Percentiles rank a stretch among this genome's conserved stretches.
Evolutionary conservation across 2,329 filamentous ascomycete species (phyloP).

Genomic region (Sordariomycetes sp.): DNA sequence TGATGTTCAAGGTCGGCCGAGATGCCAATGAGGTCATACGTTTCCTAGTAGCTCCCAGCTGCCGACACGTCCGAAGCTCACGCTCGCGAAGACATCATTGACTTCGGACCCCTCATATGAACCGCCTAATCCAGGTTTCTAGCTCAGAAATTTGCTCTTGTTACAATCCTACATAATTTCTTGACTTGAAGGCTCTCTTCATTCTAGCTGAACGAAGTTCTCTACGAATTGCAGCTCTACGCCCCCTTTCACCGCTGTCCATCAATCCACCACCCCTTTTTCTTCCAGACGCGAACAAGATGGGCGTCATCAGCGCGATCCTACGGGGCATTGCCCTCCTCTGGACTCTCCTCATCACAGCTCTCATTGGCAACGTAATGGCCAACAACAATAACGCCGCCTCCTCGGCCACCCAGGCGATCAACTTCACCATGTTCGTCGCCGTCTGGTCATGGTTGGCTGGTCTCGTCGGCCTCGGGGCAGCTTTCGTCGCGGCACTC

Average conservation of each 20-base stretch:
- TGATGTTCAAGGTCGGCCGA: no score
- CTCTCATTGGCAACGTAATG: conserved; percentile 50
- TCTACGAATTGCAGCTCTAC: no score
- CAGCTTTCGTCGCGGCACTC: conserved; percentile 42
- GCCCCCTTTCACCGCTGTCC: background rate
- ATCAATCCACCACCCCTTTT: conserved; percentile 5
- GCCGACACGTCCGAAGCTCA: background rate
- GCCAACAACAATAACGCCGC: conserved; percentile 35
- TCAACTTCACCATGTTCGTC: conserved; percentile 64
- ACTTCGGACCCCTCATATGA: background rate
- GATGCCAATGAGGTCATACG: background rate
- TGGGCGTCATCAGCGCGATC: conserved; percentile 30
- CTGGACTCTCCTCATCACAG: conserved; percentile 42
- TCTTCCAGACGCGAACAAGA: conserved; percentile 12
- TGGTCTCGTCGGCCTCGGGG: conserved; percentile 51
- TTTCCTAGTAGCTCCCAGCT: background rate
- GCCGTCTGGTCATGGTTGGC: conserved; percentile 57
- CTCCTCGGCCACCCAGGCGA: conserved; percentile 30
- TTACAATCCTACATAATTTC: background rate
- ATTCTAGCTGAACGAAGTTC: no score
- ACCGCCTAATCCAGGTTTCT: background rate
- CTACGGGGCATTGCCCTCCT: conserved; percentile 41
- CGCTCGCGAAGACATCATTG: no score
- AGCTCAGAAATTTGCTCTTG: background rate
- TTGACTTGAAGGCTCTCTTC: no score